Evolutionary conservation across 2,329 filamentous ascomycete species (phyloP), one percentile per base, ranked within the genome.

Genomic region (Trichoderma arundinaceum): DNA sequence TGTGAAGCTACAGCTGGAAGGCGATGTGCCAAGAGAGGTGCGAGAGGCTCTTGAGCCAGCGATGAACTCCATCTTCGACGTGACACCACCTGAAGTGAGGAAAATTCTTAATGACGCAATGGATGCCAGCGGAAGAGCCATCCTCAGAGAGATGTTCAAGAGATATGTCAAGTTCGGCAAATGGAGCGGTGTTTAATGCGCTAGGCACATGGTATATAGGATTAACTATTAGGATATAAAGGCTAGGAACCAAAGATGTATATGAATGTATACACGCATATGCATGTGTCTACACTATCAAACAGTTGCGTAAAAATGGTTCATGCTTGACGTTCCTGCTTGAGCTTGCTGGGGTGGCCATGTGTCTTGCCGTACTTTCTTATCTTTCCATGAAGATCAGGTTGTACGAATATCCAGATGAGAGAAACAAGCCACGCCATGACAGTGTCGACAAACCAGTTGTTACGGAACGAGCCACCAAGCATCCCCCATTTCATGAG

Each of bases 401-500:
- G 77, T 39, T 84, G 77, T 7, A 85, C 83, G 71, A 90, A 86
- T 46, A 86, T 78, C 83, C 85, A 88, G 51, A 86, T 77, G 8
- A 90, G 66, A 6, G 81, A 75, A 7, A 84, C 75, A 15, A 89
- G 68, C 77, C 82, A 85, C 13, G 80, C 79, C 70, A 87, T 78
- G 15, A 89, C 60, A 1, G 83, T 86, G 74, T 91, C 89, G 48
- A 86, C 53, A 15, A 90, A 13, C 82, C 82, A 86, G 71, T 82
- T 88, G 67, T 88, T 88, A 69, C 87, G 81, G 58, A 81, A 78
- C 15, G 82, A 81, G 3, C 85, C 84, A 15, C 87, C 86, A 71
- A 88, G 75, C 17, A 79, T 74, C 32, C 80, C 80, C 74, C 85
- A 89, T 70, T 90, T 88, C 87, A 97, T 90, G 66, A 92, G 72